A percentile compares a stretch with the other conserved stretches of the same genome.
Conservation (phyloP, 2,329 filamentous ascomycete genomes). For the Chalara sp. region DNA sequence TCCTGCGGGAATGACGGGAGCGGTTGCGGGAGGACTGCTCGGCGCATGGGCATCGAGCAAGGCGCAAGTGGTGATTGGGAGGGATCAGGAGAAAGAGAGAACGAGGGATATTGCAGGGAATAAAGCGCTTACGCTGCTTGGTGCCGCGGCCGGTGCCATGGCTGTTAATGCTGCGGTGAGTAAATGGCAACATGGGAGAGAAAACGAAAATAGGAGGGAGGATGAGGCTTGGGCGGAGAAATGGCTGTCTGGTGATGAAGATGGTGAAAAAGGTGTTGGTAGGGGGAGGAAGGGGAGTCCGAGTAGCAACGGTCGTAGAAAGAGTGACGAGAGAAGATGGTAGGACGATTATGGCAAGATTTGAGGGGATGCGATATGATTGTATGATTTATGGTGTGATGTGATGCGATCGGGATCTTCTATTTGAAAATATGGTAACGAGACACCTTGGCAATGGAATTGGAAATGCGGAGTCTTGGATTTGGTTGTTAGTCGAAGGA, state of each 20-base stretch:
- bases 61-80: constrained; percentile 13
- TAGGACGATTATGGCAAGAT: neutral
- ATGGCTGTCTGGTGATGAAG: constrained; percentile 3
- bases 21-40: constrained; percentile 17
- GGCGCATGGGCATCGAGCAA: constrained; percentile 22
- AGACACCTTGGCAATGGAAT: too few species aligned
- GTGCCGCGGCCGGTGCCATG: constrained; percentile 21
- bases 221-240: constrained; percentile 14
- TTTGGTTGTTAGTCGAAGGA: too few species aligned
- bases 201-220: constrained; percentile 9
- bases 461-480: too few species aligned
- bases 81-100: constrained; percentile 10
- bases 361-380: too few species aligned
- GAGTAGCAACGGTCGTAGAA: neutral
- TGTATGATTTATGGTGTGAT: too few species aligned
- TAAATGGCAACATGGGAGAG: constrained; percentile 14
- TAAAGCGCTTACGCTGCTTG: constrained; percentile 17
- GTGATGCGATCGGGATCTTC: too few species aligned
- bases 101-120: constrained; percentile 7
- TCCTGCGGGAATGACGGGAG: constrained; percentile 12
- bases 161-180: constrained; percentile 19
- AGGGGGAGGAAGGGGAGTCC: neutral
- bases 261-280: neutral
- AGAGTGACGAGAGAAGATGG: constrained; percentile 1
- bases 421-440: too few species aligned